Conservation (phyloP, 495 filamentous ascomycete genomes). For the Pyrenopolyporus hunteri region DNA sequence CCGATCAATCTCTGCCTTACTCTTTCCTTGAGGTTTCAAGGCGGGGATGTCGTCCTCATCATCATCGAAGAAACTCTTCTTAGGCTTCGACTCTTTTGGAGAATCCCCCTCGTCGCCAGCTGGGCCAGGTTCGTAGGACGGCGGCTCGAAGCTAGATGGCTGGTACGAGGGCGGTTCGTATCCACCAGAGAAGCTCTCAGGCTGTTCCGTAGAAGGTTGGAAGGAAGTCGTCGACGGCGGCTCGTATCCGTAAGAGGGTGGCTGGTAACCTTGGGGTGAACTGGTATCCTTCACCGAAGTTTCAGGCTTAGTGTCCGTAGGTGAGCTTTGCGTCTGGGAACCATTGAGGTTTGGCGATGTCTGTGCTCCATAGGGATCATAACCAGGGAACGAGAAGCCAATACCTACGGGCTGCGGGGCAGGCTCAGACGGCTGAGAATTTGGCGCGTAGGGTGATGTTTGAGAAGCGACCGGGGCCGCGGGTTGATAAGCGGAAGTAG, state of each 20-base stretch:
- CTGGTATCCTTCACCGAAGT: slow-evolving; percentile 6
- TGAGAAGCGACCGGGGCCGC: slow-evolving; percentile 26
- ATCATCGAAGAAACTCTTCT: slow-evolving; percentile 81
- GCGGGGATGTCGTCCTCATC: slow-evolving; percentile 65
- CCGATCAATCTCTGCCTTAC: slow-evolving; percentile 63
- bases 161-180: slow-evolving; percentile 61
- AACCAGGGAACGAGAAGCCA: slow-evolving; percentile 39
- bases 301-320: slow-evolving; percentile 11
- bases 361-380: slow-evolving; percentile 34
- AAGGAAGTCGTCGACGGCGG: slow-evolving; percentile 46
- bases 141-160: slow-evolving; percentile 60
- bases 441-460: slow-evolving; percentile 34
- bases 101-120: slow-evolving; percentile 50
- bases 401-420: slow-evolving; percentile 23
- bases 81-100: slow-evolving; percentile 57
- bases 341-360: slow-evolving; percentile 16
- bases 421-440: slow-evolving; percentile 32
- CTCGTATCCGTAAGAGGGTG: slow-evolving; percentile 52
- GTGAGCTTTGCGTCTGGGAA: slow-evolving; percentile 11
- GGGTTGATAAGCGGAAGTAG: slow-evolving; percentile 43
- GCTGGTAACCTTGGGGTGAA: slow-evolving; percentile 43
- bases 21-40: slow-evolving; percentile 50
- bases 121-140: slow-evolving; percentile 59
- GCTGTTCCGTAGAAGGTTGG: slow-evolving; percentile 43
- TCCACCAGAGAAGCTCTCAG: slow-evolving; percentile 36